Base-by-base conservation (phyloP, 805 yeast species). In the Metschnikowia matae region DNA sequence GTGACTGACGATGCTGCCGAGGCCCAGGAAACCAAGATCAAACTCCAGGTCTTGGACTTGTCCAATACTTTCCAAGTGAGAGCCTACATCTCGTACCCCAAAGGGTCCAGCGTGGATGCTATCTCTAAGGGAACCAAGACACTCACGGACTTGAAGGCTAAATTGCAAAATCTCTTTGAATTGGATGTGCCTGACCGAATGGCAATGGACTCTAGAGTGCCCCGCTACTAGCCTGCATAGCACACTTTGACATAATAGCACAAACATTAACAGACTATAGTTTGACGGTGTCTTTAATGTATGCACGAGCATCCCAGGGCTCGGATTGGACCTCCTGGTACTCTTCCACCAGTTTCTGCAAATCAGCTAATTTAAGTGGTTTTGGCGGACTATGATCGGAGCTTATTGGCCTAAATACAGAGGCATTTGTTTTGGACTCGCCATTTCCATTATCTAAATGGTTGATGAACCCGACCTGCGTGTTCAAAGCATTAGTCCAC, bases 181-280 rank as follows among this genome's bases (percentile, higher is more conserved):
- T 73, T 91, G 43, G 80, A 74, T 17, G 79, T 87, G 32, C 96
- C 96, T 4, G 94, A 88, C 61, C 75, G 96, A 54, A 81, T 81
- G 62, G 73, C 77, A 23, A 88, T 90, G 89, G 96, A 90, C 64
- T 81, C 91, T 1, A 77, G 96, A 57, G 75, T 86, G 31, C 55
- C 58, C n/a, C 33, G 57, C 36, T 10, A 46, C 18, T 42, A 42
- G 23, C 20, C 21, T 13, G 21, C 40, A 34, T 20, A 23, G 26
- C 26, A 6, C 8, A 26, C 29, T 26, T 10, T 8, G 29, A 26
- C 29, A 26, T 26, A 26, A 8, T 26, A 26, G 29, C 29, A 26
- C 29, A 26, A 4, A 26, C 29, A 8, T 26, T 8, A 26, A 26
- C 29, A 4, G 17, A 23, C 33, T 40, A 45, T 14, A 52, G 31